A percentile compares a stretch with the other conserved stretches of the same genome.
These are phyloP conservation scores for Cyclotella kingstonii DNA, from an alignment of 108 stramenopile genomes.

Conservation along the genomic window DNA sequence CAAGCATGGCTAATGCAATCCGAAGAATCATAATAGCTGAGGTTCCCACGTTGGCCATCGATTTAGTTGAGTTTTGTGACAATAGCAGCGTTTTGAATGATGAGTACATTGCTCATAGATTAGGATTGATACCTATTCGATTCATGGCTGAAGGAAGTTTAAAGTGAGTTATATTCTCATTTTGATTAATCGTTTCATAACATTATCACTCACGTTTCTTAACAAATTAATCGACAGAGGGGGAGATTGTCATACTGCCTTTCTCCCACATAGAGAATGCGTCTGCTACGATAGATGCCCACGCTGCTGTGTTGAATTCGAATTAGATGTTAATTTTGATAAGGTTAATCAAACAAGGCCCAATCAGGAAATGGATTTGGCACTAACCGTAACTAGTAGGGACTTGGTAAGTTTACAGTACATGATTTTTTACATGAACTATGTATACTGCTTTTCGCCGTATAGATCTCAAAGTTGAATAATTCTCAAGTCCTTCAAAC, in stretches of 20 bases:
- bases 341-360: conserved; percentile 49
- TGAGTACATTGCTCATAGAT: conserved; percentile 96
- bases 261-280: conserved; percentile 9
- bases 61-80: conserved; percentile 91
- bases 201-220: not conserved
- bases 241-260: conserved; percentile 6
- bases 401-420: conserved; percentile 48
- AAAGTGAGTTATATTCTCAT: conserved; percentile 37
- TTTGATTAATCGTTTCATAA: not conserved
- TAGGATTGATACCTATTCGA: conserved; percentile 94
- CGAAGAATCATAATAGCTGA: conserved; percentile 98
- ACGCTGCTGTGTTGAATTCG: conserved; percentile 86
- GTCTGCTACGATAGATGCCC: conserved; percentile 66
- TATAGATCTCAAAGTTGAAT: no score
- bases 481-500: not conserved
- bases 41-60: conserved; percentile 94
- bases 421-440: no score
- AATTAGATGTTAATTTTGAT: conserved; percentile 81
- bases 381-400: conserved; percentile 72
- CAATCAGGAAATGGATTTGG: conserved; percentile 64
- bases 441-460: no score
- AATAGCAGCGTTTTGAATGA: conserved; percentile 95
- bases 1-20: conserved; percentile 93
- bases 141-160: conserved; percentile 65
- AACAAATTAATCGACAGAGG: no score